Evolutionary conservation across 2,329 filamentous ascomycete species (phyloP).

Genomic region (Diaporthe destruens): DNA sequence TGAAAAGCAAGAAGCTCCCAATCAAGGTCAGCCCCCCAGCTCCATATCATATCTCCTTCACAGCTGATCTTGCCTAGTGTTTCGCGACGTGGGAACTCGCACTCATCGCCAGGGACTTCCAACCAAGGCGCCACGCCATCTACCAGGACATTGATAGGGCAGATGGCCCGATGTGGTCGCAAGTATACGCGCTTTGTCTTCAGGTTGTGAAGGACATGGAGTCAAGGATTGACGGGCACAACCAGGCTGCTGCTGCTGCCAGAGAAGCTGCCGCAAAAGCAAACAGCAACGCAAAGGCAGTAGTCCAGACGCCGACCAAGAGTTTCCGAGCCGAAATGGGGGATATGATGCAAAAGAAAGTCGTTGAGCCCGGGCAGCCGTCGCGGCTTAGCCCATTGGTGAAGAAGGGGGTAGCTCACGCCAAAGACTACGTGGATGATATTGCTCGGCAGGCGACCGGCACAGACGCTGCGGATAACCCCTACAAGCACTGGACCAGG

Average conservation of each 20-base stretch:
- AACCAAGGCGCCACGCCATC: slow-evolving; percentile 82
- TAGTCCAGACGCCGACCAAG: slow-evolving; percentile 54
- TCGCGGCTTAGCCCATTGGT: slow-evolving; percentile 65
- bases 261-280: slow-evolving; percentile 51
- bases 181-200: slow-evolving; percentile 79
- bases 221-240: slow-evolving; percentile 73
- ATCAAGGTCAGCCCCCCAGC: slow-evolving; percentile 68
- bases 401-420: slow-evolving; percentile 62
- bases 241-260: slow-evolving; percentile 57
- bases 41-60: background rate
- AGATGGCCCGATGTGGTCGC: slow-evolving; percentile 84
- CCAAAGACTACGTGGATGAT: slow-evolving; percentile 62
- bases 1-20: slow-evolving; percentile 85
- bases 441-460: slow-evolving; percentile 68
- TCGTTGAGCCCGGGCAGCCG: slow-evolving; percentile 62
- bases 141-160: slow-evolving; percentile 89
- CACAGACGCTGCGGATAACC: slow-evolving; percentile 61
- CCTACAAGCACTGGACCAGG: slow-evolving; percentile 62
- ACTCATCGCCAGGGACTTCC: slow-evolving; percentile 80
- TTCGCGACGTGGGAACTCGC: slow-evolving; percentile 95
- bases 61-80: slow-evolving; percentile 59
- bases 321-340: slow-evolving; percentile 60
- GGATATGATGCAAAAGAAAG: slow-evolving; percentile 57
- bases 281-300: slow-evolving; percentile 55
- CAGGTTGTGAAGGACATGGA: slow-evolving; percentile 77